A percentile compares a stretch with the other conserved stretches of the same genome.
Evolutionary conservation across 768 basidiomycete genomes (phyloP).

Genomic region (Sarcodon aspratus): DNA sequence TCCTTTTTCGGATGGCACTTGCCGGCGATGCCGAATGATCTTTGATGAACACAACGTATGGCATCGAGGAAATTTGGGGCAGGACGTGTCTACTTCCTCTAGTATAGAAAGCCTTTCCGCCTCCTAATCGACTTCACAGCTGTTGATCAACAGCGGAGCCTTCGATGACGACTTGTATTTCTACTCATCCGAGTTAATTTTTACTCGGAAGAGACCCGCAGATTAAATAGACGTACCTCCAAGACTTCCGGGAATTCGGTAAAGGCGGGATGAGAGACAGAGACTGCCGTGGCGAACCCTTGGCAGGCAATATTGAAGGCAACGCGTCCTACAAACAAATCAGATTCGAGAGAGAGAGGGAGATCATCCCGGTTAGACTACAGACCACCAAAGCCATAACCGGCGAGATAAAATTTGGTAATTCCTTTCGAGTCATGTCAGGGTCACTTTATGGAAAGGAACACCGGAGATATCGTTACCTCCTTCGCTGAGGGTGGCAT

Average conservation of each 20-base stretch:
- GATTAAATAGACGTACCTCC: constrained; percentile 14
- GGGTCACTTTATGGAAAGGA: constrained; percentile 31
- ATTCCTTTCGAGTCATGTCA: background rate
- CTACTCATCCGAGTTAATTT: constrained; percentile 7
- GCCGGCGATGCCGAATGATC: no score
- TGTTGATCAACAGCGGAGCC: constrained; percentile 31
- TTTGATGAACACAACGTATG: no score
- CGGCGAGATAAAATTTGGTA: constrained; percentile 21
- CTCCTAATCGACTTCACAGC: constrained; percentile 24
- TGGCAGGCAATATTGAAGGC: constrained; percentile 55
- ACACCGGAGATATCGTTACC: constrained; percentile 2
- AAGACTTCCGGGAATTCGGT: constrained; percentile 26
- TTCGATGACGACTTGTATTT: constrained; percentile 20
- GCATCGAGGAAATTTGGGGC: no score
- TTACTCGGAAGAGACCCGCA: background rate
- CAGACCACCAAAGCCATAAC: constrained; percentile 29
- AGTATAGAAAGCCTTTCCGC: no score
- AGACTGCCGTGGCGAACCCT: constrained; percentile 26
- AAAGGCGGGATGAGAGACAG: constrained; percentile 34
- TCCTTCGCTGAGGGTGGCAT: constrained; percentile 18
- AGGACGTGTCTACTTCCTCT: no score
- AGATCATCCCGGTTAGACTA: no score
- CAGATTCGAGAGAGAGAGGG: no score
- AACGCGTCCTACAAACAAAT: constrained; percentile 27
- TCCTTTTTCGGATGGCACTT: no score